Evolutionary conservation across 2,329 filamentous ascomycete genomes (phyloP).

Genomic region (Clonostachys rosea): DNA sequence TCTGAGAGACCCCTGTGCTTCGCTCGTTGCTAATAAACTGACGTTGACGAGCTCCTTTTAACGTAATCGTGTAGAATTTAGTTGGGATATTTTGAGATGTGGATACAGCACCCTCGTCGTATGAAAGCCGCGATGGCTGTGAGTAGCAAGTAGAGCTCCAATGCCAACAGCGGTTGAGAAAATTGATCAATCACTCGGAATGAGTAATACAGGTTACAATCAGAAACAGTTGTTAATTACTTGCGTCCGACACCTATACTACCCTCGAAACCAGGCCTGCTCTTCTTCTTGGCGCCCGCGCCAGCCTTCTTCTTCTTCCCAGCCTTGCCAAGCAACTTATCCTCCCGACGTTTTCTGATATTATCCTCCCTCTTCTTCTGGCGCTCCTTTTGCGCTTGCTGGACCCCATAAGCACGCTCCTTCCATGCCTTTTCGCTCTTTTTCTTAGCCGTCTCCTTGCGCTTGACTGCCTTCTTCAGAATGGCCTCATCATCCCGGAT

Average conservation of each 20-base stretch:
- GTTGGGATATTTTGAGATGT: no score
- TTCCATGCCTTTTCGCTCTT: slow-evolving; percentile 90
- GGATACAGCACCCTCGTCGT: no score
- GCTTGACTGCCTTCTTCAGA: slow-evolving; percentile 91
- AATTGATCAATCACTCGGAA: no score
- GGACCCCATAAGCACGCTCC: slow-evolving; percentile 67
- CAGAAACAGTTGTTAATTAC: slow-evolving; percentile 12
- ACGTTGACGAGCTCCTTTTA: no score
- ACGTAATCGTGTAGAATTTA: no score
- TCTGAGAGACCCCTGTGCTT: no score
- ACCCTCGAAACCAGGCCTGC: slow-evolving; percentile 66
- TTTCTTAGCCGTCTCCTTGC: slow-evolving; percentile 83
- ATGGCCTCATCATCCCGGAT: slow-evolving; percentile 81
- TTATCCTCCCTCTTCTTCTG: slow-evolving; percentile 83
- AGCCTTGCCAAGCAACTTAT: slow-evolving; percentile 57
- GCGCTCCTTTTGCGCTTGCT: slow-evolving; percentile 70
- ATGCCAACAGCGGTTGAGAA: no score
- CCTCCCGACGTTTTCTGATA: slow-evolving; percentile 67
- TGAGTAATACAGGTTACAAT: no score
- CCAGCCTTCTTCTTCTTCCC: slow-evolving; percentile 51
- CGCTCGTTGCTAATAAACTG: no score
- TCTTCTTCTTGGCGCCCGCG: slow-evolving; percentile 32
- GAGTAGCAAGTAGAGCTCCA: no score
- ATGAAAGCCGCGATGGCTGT: no score
- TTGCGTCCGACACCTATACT: slow-evolving; percentile 54